Evolutionary conservation across 2,329 filamentous ascomycete genomes (phyloP), one percentile per base, ranked within the genome.

Genomic region (Talaromyces albobiverticillius): DNA sequence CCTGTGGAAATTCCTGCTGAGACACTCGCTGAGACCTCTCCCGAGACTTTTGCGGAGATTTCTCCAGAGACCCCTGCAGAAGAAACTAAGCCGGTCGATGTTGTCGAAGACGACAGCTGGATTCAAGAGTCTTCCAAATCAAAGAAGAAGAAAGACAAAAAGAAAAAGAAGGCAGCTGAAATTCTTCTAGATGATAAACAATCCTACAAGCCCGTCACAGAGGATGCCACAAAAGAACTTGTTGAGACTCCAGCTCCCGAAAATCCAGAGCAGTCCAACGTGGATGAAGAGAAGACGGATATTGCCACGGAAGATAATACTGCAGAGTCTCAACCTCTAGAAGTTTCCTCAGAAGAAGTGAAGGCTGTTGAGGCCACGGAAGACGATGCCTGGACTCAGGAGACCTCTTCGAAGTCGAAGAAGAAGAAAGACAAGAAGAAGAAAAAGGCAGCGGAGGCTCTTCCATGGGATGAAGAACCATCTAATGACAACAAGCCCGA

Each of bases 141-240:
- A 13, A 64, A 67, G 41, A 67, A 66, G 41, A 59, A 61, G 11
- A 69, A 67, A 63, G 74, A 63, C 9, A 74, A 76, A 62, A 75
- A 76, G 56, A 67, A 66, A 53, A 69, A 69, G 52, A 40, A 46
- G 16, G 36, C 18, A 3, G 26, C 36, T 2, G 20, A 29, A 13
- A 20, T 11, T 38, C 23, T 29, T 5, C 1, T 29, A 8, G 32
- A 20, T 10, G 7, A 46, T 7, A 36, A 38, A 1, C n/a, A 16
- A 20, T 20, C 29, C 31, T 14, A 26, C 5, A 2, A 32, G 10
- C 23, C 29, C 5, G 14, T 38, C 40, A 34, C 29, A 25, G 22
- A 32, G 25, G 40, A 51, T 14, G 6, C 14, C 22, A 38, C 42
- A 23, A 25, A 38, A n/a, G n/a, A n/a, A 11, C 6, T 16, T 36